Conservation (phyloP, 306 rosid genomes). For the Lupinus albus region DNA sequence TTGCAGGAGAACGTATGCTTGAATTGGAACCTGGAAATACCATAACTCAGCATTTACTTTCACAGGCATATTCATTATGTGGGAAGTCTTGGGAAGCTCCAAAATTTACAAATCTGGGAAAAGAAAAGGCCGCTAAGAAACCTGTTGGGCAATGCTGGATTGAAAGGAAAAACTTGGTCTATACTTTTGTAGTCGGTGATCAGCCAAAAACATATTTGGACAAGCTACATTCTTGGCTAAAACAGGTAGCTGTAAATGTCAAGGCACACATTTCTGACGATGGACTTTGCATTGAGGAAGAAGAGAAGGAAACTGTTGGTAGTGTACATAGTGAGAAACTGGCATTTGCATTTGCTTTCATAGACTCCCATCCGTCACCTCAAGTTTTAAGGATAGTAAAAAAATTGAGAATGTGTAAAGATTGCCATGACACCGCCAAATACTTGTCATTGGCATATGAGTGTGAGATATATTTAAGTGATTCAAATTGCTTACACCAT, state of each 20-base stretch:
- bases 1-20: slow-evolving; percentile 63
- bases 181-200: slow-evolving; percentile 65
- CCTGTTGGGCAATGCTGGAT: slow-evolving; percentile 78
- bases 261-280: slow-evolving; percentile 47
- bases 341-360: slow-evolving; percentile 77
- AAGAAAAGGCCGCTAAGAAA: slow-evolving; percentile 53
- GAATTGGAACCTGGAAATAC: slow-evolving; percentile 71
- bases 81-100: slow-evolving; percentile 60
- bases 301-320: slow-evolving; percentile 58
- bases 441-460: slow-evolving; percentile 67
- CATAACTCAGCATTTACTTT: slow-evolving; percentile 51
- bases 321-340: slow-evolving; percentile 77
- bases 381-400: slow-evolving; percentile 66
- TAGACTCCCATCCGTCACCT: slow-evolving; percentile 51
- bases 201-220: slow-evolving; percentile 49
- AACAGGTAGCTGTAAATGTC: slow-evolving; percentile 48
- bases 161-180: slow-evolving; percentile 58
- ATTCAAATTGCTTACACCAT: slow-evolving; percentile 75
- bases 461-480: slow-evolving; percentile 74
- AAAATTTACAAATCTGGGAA: slow-evolving; percentile 55
- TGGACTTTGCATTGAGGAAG: slow-evolving; percentile 73
- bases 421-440: slow-evolving; percentile 83
- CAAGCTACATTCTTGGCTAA: slow-evolving; percentile 63
- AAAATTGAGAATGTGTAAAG: slow-evolving; percentile 74
- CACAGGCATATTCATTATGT: slow-evolving; percentile 63